phyloP scores from a whole-genome alignment of 2,329 filamentous ascomycete species.

The Ceratocystis eucalypticola region DNA sequence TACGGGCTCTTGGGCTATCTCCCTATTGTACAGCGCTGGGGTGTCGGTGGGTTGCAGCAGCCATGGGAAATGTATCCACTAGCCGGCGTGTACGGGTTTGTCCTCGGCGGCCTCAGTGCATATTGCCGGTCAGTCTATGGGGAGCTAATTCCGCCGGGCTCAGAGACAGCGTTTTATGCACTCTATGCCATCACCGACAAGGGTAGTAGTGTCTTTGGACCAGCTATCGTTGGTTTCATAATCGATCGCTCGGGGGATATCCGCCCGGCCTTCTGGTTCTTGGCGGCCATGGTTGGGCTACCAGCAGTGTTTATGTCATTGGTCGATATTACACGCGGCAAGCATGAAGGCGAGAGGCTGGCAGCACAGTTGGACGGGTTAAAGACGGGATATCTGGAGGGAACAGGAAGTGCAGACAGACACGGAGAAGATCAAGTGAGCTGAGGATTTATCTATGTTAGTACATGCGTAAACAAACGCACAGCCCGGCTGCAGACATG shows the following conservation, averaged over 20 bases:
- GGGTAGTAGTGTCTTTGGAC: slow-evolving; percentile 84
- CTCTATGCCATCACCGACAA: slow-evolving; percentile 97
- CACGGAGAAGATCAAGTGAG: too few relatives aligned
- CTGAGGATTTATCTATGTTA: too few relatives aligned
- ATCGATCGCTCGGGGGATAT: slow-evolving; percentile 75
- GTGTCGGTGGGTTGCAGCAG: slow-evolving; percentile 74
- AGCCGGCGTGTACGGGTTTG: slow-evolving; percentile 80
- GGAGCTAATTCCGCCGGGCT: slow-evolving; percentile 85
- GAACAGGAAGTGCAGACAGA: too few relatives aligned
- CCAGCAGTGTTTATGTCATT: slow-evolving; percentile 75
- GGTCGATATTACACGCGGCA: slow-evolving; percentile 71
- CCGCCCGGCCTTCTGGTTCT: slow-evolving; percentile 79
- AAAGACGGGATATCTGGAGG: slow-evolving; percentile 24
- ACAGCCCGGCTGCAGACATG: too few relatives aligned
- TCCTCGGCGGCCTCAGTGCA: slow-evolving; percentile 79
- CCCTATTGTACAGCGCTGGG: slow-evolving; percentile 59
- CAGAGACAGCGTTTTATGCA: slow-evolving; percentile 90
- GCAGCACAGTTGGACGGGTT: slow-evolving; percentile 46
- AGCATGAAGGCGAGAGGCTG: slow-evolving; percentile 51
- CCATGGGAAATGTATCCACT: slow-evolving; percentile 95
- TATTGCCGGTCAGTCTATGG: slow-evolving; percentile 90
- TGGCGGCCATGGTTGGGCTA: slow-evolving; percentile 69
- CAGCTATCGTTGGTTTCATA: slow-evolving; percentile 83
- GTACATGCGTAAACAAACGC: too few relatives aligned
- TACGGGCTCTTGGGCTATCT: slow-evolving; percentile 85